phyloP scores from a whole-genome alignment of 2,329 filamentous ascomycete species.

The Microsporum canis region DNA sequence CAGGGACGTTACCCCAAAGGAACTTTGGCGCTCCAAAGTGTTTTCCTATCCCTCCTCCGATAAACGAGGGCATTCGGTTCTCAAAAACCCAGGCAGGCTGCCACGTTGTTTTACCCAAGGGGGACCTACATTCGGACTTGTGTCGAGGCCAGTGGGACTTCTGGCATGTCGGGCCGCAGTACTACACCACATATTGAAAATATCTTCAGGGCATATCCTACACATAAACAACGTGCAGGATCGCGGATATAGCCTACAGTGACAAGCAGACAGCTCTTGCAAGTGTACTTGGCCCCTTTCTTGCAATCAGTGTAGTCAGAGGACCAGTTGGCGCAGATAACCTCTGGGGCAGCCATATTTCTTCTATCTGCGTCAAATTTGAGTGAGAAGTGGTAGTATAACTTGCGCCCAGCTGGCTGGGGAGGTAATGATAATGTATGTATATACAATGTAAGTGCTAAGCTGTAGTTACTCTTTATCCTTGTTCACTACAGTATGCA shows the following conservation, averaged over 20 bases:
- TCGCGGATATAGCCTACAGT: background rate
- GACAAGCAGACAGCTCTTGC: background rate
- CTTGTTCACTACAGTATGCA: too few relatives aligned
- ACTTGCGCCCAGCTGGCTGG: too few relatives aligned
- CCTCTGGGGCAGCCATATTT: background rate
- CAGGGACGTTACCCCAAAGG: slow-evolving; percentile 36
- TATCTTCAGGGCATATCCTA: background rate
- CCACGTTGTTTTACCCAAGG: slow-evolving; percentile 21
- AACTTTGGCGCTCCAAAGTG: slow-evolving; percentile 19
- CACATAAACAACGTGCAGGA: background rate
- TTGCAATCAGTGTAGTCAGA: background rate
- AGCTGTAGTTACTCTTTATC: too few relatives aligned
- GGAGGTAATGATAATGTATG: too few relatives aligned
- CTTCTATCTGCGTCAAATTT: background rate
- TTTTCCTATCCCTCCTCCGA: background rate
- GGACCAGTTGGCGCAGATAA: background rate
- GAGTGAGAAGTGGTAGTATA: background rate
- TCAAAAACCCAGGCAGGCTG: slow-evolving; percentile 22
- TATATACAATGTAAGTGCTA: too few relatives aligned
- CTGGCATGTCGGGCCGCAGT: slow-evolving; percentile 27
- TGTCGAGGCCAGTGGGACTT: slow-evolving; percentile 22
- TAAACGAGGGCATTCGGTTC: slow-evolving; percentile 19
- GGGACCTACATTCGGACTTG: slow-evolving; percentile 23
- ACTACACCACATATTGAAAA: slow-evolving; percentile 17
- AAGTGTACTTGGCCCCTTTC: background rate